phyloP scores from a whole-genome alignment of 805 yeast species.

The Candida takata region DNA sequence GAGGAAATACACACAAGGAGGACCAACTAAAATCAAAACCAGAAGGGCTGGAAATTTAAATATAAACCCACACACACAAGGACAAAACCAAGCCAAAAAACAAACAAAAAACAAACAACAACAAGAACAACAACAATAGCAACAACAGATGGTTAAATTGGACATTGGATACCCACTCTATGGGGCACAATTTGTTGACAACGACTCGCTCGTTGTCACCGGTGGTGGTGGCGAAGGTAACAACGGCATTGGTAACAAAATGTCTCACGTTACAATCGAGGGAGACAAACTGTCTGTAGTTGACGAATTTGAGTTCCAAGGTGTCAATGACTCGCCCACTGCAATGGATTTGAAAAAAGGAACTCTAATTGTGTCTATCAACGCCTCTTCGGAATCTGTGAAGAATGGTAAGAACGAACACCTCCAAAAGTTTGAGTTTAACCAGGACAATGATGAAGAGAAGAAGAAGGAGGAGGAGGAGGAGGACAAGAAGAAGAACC shows the following conservation, averaged over 20 bases:
- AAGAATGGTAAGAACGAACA: constrained; percentile 60
- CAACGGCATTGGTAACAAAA: constrained; percentile 80
- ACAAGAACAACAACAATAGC: too few species aligned
- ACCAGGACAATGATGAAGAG: too few species aligned
- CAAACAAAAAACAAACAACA: too few species aligned
- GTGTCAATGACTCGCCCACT: constrained; percentile 83
- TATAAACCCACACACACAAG: too few species aligned
- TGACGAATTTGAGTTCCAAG: constrained; percentile 53
- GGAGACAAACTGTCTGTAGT: constrained; percentile 44
- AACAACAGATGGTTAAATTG: constrained; percentile 1
- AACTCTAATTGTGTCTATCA: constrained; percentile 64
- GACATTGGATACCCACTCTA: constrained; percentile 60
- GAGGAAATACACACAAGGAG: too few species aligned
- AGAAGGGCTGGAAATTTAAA: too few species aligned
- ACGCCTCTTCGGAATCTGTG: constrained; percentile 55
- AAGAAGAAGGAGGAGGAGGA: constrained; percentile 2
- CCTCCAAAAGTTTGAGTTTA: constrained; percentile 48
- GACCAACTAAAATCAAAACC: too few species aligned
- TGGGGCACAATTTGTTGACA: constrained; percentile 64
- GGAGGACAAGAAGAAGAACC: constrained; percentile 36
- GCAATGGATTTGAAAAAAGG: constrained; percentile 52
- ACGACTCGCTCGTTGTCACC: constrained; percentile 56
- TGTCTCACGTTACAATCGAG: constrained; percentile 53
- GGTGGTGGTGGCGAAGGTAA: constrained; percentile 98
- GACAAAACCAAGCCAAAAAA: too few species aligned